Percentiles rank a stretch among this genome's conserved stretches.
phyloP scores from a whole-genome alignment of 208 protist species.

The Trypanosoma vivax region DNA sequence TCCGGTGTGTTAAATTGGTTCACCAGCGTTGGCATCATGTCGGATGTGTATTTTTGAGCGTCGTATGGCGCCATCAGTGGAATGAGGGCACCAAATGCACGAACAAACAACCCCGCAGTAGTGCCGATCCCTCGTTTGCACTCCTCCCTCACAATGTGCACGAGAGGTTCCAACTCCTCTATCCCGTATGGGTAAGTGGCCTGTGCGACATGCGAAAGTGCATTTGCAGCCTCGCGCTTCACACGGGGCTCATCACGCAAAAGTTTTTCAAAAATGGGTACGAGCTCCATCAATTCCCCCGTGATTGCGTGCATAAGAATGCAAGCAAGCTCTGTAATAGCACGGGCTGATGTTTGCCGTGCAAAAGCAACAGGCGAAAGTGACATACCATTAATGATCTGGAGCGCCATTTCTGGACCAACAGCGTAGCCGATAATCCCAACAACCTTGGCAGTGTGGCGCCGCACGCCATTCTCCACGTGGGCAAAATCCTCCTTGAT shows the following conservation, averaged over 20 bases:
- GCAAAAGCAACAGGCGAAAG: conserved; percentile 95
- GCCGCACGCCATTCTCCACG: conserved; percentile 96
- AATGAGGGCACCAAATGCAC: conserved; percentile 98
- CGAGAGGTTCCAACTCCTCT: conserved; percentile 94
- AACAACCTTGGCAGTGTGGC: conserved; percentile 97
- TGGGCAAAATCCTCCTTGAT: conserved; percentile 98
- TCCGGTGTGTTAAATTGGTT: conserved; percentile 92
- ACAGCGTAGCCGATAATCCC: conserved; percentile 95
- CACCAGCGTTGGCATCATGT: conserved; percentile 95
- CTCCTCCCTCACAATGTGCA: conserved; percentile 96
- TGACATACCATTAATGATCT: conserved; percentile 97
- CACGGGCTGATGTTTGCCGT: conserved; percentile 96
- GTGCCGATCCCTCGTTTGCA: conserved; percentile 91
- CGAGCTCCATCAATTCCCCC: conserved; percentile 92
- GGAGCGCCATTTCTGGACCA: conserved; percentile 93
- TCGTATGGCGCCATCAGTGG: conserved; percentile 98
- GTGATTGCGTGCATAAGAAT: conserved; percentile 97
- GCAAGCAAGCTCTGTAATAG: conserved; percentile 96
- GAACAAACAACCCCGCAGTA: conserved; percentile 95
- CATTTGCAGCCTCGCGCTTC: conserved; percentile 93
- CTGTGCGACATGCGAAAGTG: conserved; percentile 96
- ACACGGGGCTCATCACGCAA: conserved; percentile 94
- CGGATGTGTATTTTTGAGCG: conserved; percentile 94
- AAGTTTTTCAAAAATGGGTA: conserved; percentile 95
- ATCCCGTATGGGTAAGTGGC: conserved; percentile 97